Evolutionary conservation across 805 yeast genomes (phyloP).

Genomic region (Yamadazyma kitorensis): DNA sequence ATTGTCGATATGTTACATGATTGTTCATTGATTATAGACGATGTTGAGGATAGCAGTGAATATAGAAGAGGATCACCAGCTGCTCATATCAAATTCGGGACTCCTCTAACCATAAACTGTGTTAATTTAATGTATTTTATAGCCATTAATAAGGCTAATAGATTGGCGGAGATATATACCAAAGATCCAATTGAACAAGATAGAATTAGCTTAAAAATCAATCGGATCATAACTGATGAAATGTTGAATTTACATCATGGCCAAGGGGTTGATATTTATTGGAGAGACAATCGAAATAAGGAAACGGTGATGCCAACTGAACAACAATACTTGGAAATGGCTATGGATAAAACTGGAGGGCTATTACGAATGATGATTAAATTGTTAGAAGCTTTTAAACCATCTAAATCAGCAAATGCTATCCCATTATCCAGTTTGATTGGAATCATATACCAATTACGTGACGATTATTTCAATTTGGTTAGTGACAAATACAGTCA

Average conservation of each 20-base stretch:
- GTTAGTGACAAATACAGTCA: constrained; percentile 47
- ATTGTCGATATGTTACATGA: constrained; percentile 34
- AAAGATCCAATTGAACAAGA: constrained; percentile 4
- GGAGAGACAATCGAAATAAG: constrained; percentile 48
- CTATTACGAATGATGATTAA: constrained; percentile 72
- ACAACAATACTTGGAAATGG: constrained; percentile 70
- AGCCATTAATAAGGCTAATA: constrained; percentile 52
- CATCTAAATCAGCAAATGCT: constrained; percentile 6
- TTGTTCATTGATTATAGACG: constrained; percentile 58
- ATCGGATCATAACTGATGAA: constrained; percentile 58
- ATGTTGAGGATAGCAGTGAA: constrained; percentile 76
- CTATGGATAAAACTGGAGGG: constrained; percentile 84
- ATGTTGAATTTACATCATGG: constrained; percentile 82
- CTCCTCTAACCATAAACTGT: constrained; percentile 76
- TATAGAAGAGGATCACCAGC: constrained; percentile 76
- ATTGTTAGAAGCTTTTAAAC: constrained; percentile 45
- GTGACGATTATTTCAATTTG: constrained; percentile 80
- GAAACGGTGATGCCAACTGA: constrained; percentile 19
- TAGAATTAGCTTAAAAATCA: constrained; percentile 20
- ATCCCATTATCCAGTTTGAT: constrained; percentile 63
- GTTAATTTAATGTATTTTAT: constrained; percentile 80
- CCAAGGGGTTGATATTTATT: constrained; percentile 83
- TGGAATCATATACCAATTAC: constrained; percentile 83
- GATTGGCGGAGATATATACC: constrained; percentile 15
- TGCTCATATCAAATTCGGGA: constrained; percentile 75